A percentile compares a stretch with the other conserved stretches of the same genome.
These are phyloP conservation scores for Yamadazyma sp. DNA, from an alignment of 805 yeast genomes.

Conservation along the genomic window DNA sequence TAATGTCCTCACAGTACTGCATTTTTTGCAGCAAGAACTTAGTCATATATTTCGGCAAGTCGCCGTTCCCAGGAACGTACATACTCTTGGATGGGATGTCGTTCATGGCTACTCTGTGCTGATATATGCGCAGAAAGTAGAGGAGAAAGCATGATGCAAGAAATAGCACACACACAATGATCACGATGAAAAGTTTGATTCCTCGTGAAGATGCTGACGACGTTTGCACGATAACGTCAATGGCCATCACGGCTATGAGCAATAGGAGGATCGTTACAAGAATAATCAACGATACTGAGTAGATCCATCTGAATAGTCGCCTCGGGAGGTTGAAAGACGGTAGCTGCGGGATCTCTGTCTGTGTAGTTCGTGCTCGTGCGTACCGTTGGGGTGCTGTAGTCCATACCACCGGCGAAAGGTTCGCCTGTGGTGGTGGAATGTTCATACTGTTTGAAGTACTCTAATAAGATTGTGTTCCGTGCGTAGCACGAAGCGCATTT, in stretches of 20 bases:
- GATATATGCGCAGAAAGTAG: slow-evolving; percentile 59
- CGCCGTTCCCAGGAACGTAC: slow-evolving; percentile 66
- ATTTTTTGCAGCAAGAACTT: slow-evolving; percentile 27
- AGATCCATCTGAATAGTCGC: slow-evolving; percentile 26
- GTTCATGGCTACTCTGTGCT: slow-evolving; percentile 55
- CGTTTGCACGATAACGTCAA: slow-evolving; percentile 70
- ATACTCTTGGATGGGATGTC: slow-evolving; percentile 68
- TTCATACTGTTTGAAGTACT: no score
- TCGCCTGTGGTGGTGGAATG: slow-evolving; percentile 6
- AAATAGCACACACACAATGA: slow-evolving; percentile 66
- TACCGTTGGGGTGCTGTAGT: no score
- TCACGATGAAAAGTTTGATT: slow-evolving; percentile 77
- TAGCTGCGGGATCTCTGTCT: slow-evolving; percentile 16
- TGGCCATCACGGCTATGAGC: slow-evolving; percentile 69
- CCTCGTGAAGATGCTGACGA: slow-evolving; percentile 58
- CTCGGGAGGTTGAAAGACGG: slow-evolving; percentile 20
- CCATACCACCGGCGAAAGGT: slow-evolving; percentile 2
- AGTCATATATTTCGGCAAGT: slow-evolving; percentile 38
- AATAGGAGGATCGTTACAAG: slow-evolving; percentile 40
- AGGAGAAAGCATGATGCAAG: slow-evolving; percentile 49
- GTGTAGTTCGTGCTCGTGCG: slow-evolving; percentile 6
- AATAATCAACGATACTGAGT: slow-evolving; percentile 27
- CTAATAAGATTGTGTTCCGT: no score
- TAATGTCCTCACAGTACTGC: slow-evolving; percentile 29
- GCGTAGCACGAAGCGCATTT: no score